A percentile compares a stretch with the other conserved stretches of the same genome.
Evolutionary conservation across 2,329 filamentous ascomycete genomes (phyloP).

Genomic region (Colletotrichum tropicale): DNA sequence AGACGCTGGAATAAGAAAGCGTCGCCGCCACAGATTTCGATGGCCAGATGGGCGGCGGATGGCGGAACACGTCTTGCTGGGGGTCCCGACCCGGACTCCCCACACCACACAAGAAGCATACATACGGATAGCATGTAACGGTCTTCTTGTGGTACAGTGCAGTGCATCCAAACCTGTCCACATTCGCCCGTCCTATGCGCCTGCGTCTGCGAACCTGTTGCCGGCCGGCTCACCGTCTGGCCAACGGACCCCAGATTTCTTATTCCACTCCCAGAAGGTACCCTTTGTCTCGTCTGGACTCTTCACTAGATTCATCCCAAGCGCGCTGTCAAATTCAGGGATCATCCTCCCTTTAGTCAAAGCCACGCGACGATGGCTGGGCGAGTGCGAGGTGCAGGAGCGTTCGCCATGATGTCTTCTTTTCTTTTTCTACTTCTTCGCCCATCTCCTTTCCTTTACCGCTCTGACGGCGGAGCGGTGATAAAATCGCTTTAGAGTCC

Average conservation of each 20-base stretch:
- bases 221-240: constrained; percentile 5
- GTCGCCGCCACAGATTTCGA: constrained; percentile 17
- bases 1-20: constrained; percentile 11
- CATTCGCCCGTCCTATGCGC: background rate
- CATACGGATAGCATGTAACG: constrained; percentile 5
- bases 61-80: background rate
- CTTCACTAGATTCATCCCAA: constrained; percentile 8
- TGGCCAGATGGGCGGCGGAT: constrained; percentile 3
- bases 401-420: constrained; percentile 11
- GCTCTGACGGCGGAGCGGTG: constrained; percentile 1
- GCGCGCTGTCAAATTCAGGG: background rate
- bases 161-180: background rate
- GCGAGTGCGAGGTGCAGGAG: constrained; percentile 10
- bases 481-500: background rate
- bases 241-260: constrained; percentile 5
- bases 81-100: background rate
- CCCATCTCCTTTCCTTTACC: background rate
- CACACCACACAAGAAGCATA: background rate
- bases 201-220: constrained; percentile 6
- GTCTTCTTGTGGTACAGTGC: background rate
- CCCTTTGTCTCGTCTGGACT: constrained; percentile 8
- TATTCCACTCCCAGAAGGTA: background rate
- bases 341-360: constrained; percentile 10
- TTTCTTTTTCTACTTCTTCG: background rate
- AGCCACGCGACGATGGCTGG: constrained; percentile 17